phyloP scores from a whole-genome alignment of 106 monocot species.

The Posidonia australis region DNA sequence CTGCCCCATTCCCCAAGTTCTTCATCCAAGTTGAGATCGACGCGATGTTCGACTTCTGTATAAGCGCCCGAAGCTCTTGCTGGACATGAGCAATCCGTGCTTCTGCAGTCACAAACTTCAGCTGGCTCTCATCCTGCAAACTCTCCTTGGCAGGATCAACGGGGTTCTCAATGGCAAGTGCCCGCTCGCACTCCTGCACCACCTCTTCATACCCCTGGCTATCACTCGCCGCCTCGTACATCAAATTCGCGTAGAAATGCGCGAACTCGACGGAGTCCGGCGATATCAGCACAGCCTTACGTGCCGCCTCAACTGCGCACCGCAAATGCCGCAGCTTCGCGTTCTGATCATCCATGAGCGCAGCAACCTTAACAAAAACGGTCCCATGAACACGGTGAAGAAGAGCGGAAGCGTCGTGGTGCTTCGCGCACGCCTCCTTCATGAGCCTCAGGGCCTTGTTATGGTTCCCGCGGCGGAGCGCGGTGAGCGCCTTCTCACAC shows the following conservation, averaged over 20 bases:
- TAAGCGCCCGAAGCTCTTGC: slow-evolving; percentile 53
- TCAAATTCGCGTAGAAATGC: slow-evolving; percentile 63
- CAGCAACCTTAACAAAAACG: slow-evolving; percentile 40
- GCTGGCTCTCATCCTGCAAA: slow-evolving; percentile 35
- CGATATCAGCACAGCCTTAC: slow-evolving; percentile 38
- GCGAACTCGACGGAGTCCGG: slow-evolving; percentile 76
- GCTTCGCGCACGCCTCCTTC: slow-evolving; percentile 41
- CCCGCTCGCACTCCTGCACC: slow-evolving; percentile 69
- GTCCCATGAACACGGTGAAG: slow-evolving; percentile 69
- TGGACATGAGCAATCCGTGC: slow-evolving; percentile 48
- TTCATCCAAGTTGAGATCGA: slow-evolving; percentile 87
- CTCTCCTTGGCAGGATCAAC: slow-evolving; percentile 61
- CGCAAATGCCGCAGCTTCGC: slow-evolving; percentile 51
- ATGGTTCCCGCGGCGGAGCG: slow-evolving; percentile 75
- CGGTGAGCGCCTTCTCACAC: slow-evolving; percentile 59
- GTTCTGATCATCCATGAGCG: slow-evolving; percentile 54
- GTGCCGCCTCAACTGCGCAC: slow-evolving; percentile 58
- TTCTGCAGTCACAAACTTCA: slow-evolving; percentile 30
- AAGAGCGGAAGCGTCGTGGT: slow-evolving; percentile 35
- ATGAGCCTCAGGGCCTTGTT: slow-evolving; percentile 53
- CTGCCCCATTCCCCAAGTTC: slow-evolving; percentile 25
- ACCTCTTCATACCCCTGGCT: slow-evolving; percentile 50
- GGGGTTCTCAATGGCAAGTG: slow-evolving; percentile 39
- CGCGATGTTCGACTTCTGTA: slow-evolving; percentile 84
- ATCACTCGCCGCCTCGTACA: slow-evolving; percentile 49